Conservation (phyloP, 2,329 filamentous ascomycete genomes). For the Fusarium tjaetaba region DNA sequence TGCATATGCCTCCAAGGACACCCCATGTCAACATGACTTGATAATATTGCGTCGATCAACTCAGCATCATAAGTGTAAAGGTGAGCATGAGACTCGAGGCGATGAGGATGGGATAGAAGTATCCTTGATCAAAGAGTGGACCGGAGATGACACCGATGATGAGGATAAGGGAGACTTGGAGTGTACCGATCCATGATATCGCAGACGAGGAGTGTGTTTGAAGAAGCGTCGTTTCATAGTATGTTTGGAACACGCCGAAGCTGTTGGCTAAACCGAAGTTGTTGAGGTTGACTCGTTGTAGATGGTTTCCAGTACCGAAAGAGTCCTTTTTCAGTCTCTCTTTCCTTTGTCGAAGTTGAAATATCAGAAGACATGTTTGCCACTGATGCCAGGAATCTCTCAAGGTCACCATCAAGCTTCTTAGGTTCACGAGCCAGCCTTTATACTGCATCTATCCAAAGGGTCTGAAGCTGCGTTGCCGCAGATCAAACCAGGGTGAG, state of each 20-base stretch:
- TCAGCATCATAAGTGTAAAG: neutral
- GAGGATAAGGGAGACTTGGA: neutral
- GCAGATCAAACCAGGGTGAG: neutral
- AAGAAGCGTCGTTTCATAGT: neutral
- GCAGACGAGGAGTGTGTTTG: neutral
- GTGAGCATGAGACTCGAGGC: neutral
- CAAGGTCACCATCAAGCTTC: no score
- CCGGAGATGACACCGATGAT: neutral
- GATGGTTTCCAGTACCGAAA: neutral
- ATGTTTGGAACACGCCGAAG: neutral
- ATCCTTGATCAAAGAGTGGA: neutral
- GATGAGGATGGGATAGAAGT: neutral
- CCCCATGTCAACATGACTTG: neutral
- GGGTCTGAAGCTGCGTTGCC: neutral
- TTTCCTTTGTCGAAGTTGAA: neutral
- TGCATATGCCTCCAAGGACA: neutral
- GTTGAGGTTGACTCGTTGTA: neutral
- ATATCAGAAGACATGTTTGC: neutral
- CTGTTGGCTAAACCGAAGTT: neutral
- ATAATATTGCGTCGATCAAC: neutral
- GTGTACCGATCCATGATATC: neutral
- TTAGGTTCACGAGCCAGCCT: no score
- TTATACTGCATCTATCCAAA: neutral
- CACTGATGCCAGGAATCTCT: neutral
- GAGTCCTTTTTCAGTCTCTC: fast-evolving